phyloP scores from a whole-genome alignment of 23 red algal species.

The Chondrus crispus region DNA sequence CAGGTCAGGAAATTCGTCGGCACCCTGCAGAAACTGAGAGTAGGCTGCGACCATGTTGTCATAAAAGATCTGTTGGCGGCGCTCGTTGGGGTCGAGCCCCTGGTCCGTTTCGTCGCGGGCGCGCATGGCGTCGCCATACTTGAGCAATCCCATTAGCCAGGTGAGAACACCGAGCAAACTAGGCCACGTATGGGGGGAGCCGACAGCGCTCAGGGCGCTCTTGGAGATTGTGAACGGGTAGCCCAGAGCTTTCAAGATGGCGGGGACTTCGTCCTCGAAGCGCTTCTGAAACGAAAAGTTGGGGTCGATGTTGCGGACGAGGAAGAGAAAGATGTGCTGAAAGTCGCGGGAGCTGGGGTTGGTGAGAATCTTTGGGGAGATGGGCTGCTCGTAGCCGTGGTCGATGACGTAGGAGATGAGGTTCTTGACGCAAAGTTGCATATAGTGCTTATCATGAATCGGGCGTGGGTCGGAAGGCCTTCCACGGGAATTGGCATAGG shows the following conservation, averaged over 20 bases:
- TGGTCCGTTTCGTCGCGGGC: neutral
- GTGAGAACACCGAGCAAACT: slow-evolving; percentile 78
- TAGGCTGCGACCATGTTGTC: slow-evolving; percentile 50
- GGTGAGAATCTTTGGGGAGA: slow-evolving; percentile 87
- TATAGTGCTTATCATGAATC: slow-evolving; percentile 75
- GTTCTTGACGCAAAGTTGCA: slow-evolving; percentile 65
- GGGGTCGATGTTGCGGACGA: slow-evolving; percentile 83
- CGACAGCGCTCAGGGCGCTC: slow-evolving; percentile 79
- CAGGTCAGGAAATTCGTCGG: slow-evolving; percentile 64
- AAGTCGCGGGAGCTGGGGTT: slow-evolving; percentile 82
- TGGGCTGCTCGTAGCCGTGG: slow-evolving; percentile 80
- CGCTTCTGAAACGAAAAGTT: slow-evolving; percentile 67
- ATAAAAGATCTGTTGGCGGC: slow-evolving; percentile 47
- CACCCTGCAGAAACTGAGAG: slow-evolving; percentile 50
- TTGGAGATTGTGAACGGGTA: slow-evolving; percentile 94
- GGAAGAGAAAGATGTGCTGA: slow-evolving; percentile 88
- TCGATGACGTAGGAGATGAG: slow-evolving; percentile 87
- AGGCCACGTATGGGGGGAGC: slow-evolving; percentile 95
- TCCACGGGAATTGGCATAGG: neutral
- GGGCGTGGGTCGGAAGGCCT: slow-evolving; percentile 73
- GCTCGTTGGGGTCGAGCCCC: neutral
- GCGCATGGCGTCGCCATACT: slow-evolving; percentile 56
- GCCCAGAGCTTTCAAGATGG: slow-evolving; percentile 46
- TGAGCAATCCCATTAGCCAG: slow-evolving; percentile 81
- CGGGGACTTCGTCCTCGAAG: slow-evolving; percentile 92